A percentile compares a stretch with the other conserved stretches of the same genome.
phyloP scores from a whole-genome alignment of 352 stramenopile species.

The Blastocystis sp. region DNA sequence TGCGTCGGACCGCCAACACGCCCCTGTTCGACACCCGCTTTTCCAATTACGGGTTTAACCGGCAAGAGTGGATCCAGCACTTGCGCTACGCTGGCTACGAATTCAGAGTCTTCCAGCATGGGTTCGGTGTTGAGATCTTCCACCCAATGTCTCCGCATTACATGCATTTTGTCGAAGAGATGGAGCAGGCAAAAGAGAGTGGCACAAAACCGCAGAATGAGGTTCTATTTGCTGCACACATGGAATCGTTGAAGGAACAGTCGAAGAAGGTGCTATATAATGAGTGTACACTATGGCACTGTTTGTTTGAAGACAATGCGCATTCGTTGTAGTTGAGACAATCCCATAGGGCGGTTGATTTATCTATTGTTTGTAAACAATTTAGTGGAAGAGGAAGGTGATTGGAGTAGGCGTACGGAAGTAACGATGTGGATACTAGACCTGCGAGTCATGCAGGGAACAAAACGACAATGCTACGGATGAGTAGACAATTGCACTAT shows the following conservation, averaged over 20 bases:
- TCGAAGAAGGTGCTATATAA: neutral
- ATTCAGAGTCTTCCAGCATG: slow-evolving; percentile 43
- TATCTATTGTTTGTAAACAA: too few species aligned
- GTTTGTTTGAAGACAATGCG: slow-evolving; percentile 59
- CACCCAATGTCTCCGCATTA: neutral
- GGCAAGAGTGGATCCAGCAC: slow-evolving; percentile 17
- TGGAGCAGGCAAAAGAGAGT: neutral
- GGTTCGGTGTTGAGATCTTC: neutral
- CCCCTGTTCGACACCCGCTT: slow-evolving; percentile 9
- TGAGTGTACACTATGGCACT: slow-evolving; percentile 30
- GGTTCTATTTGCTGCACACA: neutral
- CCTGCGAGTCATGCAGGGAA: too few species aligned
- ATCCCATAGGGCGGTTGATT: too few species aligned
- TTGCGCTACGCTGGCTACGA: slow-evolving; percentile 22
- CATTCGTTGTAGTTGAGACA: neutral
- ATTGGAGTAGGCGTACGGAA: too few species aligned
- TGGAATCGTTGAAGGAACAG: neutral
- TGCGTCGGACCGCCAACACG: neutral
- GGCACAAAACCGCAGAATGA: neutral
- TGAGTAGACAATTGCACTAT: too few species aligned
- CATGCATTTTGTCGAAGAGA: neutral
- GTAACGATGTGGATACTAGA: too few species aligned
- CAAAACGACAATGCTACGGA: too few species aligned
- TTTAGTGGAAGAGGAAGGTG: too few species aligned
- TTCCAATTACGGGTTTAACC: neutral